Conservation (phyloP, 345 rosid species). For the Hibiscus mutabilis region DNA sequence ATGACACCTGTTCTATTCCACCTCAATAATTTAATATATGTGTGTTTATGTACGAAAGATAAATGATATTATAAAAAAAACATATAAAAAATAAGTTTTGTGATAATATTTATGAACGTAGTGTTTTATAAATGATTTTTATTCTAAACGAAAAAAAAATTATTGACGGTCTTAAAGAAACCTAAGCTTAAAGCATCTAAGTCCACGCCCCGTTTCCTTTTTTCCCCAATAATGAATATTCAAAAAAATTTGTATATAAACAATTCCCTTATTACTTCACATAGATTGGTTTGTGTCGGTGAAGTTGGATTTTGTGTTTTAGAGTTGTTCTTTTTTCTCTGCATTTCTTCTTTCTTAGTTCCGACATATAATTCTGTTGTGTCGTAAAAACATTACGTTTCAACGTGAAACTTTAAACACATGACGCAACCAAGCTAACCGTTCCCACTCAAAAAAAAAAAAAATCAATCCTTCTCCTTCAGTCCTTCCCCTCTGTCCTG, state of each 20-base stretch:
- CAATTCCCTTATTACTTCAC: slow-evolving; percentile 9
- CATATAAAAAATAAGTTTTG: no score
- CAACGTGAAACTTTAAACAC: slow-evolving; percentile 14
- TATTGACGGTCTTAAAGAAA: not conserved
- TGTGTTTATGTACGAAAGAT: no score
- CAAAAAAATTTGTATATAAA: not conserved
- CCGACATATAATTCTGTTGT: not conserved
- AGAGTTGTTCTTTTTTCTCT: not conserved
- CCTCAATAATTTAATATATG: not conserved
- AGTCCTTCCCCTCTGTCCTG: not conserved
- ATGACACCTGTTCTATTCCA: not conserved
- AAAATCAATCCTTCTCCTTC: not conserved
- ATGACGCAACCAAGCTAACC: not conserved
- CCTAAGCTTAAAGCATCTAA: slow-evolving; percentile 1
- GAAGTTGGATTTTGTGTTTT: slow-evolving; percentile 45
- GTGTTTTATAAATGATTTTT: no score
- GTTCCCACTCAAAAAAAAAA: not conserved
- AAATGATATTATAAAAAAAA: no score
- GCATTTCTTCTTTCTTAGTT: not conserved
- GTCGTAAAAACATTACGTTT: not conserved
- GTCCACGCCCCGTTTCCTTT: slow-evolving; percentile 6
- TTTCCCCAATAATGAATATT: not conserved
- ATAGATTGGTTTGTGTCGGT: slow-evolving; percentile 58
- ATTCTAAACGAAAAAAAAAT: not conserved
- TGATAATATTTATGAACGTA: no score